Evolutionary conservation across 345 rosid genomes (phyloP), one percentile per base, ranked within the genome.

Genomic region (Eucalyptus regnans): DNA sequence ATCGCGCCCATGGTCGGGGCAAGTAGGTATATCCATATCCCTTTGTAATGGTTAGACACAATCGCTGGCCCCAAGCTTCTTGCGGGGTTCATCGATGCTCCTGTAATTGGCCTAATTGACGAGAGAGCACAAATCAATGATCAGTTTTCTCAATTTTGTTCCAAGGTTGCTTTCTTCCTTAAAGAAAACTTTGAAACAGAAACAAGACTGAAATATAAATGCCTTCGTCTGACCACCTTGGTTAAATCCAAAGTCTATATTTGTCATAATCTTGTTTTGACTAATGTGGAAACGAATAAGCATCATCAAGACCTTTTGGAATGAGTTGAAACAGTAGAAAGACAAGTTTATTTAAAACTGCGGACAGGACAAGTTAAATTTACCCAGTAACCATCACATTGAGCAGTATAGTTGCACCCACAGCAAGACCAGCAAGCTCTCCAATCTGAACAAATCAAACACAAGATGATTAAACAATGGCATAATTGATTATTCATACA

Each of bases 351-450:
- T 56, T 56, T 56, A 56, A 56, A 56, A 56, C 27, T 56, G 27
- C 27, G 9, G 29, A 56, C 11, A 22, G 29, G 29, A 56, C 37
- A 64, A 29, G 76, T n/a, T 64, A 12, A 29, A 64, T 64, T 29
- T 95, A 98, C 99, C 98, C 99, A 9, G 99, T 94, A 90, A 98
- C 92, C 90, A 97, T 89, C 80, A 98, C 99, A 89, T 98, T 96
- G 18, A 98, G 95, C 23, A 98, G 92, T 50, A 98, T 94, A 9
- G 99, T 97, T 6, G 99, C 90, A 14, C 99, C 99, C 48, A 98
- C 93, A 1, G 99, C 99, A 84, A 98, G 95, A 50, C 99, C 99
- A 6, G 99, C 99, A 46, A 98, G 97, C 85, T 98, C 99, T 80
- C 99, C 99, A 79, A 97, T 95, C 99, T 98, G 93, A 87, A 25